These are phyloP conservation scores for Paramyrothecium sp. DNA, from an alignment of 2,329 filamentous ascomycete species.

Conservation along the genomic window DNA sequence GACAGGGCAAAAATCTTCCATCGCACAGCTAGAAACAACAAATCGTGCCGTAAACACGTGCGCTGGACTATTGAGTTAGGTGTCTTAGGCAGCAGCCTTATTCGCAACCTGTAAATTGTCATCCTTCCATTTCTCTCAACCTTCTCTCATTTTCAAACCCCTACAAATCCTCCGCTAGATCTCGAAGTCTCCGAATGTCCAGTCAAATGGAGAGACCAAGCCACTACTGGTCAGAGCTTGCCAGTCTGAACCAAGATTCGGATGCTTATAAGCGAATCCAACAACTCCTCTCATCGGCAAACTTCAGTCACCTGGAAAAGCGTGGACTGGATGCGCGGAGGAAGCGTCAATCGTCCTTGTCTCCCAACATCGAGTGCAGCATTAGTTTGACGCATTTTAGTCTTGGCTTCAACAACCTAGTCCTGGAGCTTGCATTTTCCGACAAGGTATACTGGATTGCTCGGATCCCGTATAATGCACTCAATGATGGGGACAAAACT, in stretches of 20 bases:
- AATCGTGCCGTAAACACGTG: too few species aligned
- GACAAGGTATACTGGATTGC: constrained; percentile 22
- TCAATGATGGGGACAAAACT: constrained; percentile 13
- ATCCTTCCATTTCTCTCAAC: too few species aligned
- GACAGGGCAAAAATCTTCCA: too few species aligned
- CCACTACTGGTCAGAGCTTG: constrained; percentile 11
- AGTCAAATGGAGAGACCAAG: constrained; percentile 15
- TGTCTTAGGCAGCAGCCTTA: too few species aligned
- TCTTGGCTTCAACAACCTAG: constrained; percentile 20
- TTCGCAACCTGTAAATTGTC: too few species aligned
- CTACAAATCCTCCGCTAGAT: too few species aligned
- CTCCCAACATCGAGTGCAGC: constrained; percentile 7
- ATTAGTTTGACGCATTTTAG: constrained; percentile 11
- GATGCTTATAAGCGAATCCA: constrained; percentile 15
- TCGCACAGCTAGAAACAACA: too few species aligned
- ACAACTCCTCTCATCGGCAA: constrained; percentile 9
- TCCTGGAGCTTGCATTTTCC: constrained; percentile 22
- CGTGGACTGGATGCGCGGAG: constrained; percentile 11
- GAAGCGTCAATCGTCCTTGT: constrained; percentile 7
- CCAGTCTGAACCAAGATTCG: constrained; percentile 6
- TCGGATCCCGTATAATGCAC: constrained; percentile 16
- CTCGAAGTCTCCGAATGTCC: too few species aligned
- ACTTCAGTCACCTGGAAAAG: constrained; percentile 13
- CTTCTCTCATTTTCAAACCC: too few species aligned
- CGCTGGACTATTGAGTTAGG: too few species aligned